These are phyloP conservation scores for Sclerotinia glacialis DNA, from an alignment of 2,329 filamentous ascomycete species.

Conservation along the genomic window DNA sequence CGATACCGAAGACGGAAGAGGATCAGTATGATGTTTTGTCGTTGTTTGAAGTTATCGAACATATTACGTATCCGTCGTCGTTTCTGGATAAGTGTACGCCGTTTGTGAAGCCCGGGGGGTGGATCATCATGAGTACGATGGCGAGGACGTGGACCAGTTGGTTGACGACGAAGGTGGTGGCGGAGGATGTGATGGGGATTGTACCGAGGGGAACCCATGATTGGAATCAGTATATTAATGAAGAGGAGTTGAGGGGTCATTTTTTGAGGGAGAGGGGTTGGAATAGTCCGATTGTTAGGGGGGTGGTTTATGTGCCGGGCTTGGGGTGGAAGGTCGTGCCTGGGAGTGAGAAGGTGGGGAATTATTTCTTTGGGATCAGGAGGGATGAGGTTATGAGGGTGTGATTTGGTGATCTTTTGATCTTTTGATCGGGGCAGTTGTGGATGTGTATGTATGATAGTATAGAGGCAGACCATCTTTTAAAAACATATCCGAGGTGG, in stretches of 20 bases:
- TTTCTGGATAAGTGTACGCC: constrained; percentile 71
- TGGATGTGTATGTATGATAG: not conserved
- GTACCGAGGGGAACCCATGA: constrained; percentile 93
- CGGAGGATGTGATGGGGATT: constrained; percentile 81
- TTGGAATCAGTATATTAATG: constrained; percentile 94
- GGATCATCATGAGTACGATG: constrained; percentile 91
- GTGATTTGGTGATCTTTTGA: not conserved
- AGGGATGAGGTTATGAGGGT: constrained; percentile 41
- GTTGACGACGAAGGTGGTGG: constrained; percentile 87
- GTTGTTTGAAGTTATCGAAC: constrained; percentile 93
- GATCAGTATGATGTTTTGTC: constrained; percentile 75
- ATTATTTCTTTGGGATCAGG: constrained; percentile 92
- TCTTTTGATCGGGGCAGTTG: not conserved
- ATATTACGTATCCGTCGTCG: constrained; percentile 71
- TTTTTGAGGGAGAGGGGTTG: constrained; percentile 55
- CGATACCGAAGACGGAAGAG: constrained; percentile 41
- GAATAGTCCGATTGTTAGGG: constrained; percentile 63
- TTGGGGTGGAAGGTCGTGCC: constrained; percentile 82
- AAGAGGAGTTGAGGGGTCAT: constrained; percentile 65
- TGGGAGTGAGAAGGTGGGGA: constrained; percentile 82
- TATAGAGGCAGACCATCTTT: not conserved
- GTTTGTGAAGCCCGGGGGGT: constrained; percentile 85
- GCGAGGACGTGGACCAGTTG: constrained; percentile 85
- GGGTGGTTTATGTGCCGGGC: constrained; percentile 86
- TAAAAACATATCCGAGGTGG: not conserved